These are phyloP conservation scores for Globisporangium perplexum DNA, from an alignment of 352 stramenopile genomes.

Conservation along the genomic window DNA sequence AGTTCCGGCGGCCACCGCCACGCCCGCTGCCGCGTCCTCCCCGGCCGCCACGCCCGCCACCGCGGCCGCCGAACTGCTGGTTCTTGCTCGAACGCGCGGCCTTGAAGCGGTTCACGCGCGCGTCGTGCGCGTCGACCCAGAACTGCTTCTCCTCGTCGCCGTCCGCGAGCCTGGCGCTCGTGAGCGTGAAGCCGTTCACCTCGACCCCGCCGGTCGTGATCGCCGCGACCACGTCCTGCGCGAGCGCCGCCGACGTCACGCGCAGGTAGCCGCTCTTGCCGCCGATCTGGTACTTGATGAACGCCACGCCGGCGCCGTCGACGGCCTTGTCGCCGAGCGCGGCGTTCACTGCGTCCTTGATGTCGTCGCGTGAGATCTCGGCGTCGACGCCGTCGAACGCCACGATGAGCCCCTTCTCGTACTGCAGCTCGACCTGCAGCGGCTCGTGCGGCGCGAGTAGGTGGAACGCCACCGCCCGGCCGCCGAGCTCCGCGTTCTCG, in stretches of 20 bases:
- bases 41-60: slow-evolving; percentile 30
- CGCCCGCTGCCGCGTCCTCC: slow-evolving; percentile 33
- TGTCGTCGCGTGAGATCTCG: slow-evolving; percentile 78
- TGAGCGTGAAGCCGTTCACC: slow-evolving; percentile 63
- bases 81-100: slow-evolving; percentile 71
- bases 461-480: slow-evolving; percentile 74
- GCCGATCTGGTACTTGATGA: slow-evolving; percentile 84
- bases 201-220: slow-evolving; percentile 56
- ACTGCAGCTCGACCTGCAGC: slow-evolving; percentile 73
- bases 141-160: slow-evolving; percentile 84
- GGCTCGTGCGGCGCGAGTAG: slow-evolving; percentile 62
- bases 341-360: slow-evolving; percentile 84
- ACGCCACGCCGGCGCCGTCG: slow-evolving; percentile 62
- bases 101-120: slow-evolving; percentile 76
- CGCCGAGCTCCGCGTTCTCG: slow-evolving; percentile 48
- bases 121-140: slow-evolving; percentile 69
- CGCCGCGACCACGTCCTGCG: slow-evolving; percentile 57
- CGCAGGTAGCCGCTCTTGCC: slow-evolving; percentile 64
- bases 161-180: slow-evolving; percentile 44
- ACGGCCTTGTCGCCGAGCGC: slow-evolving; percentile 65
- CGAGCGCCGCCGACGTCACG: slow-evolving; percentile 49
- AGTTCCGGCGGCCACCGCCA: slow-evolving; percentile 19
- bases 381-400: slow-evolving; percentile 71
- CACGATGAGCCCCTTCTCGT: slow-evolving; percentile 84
- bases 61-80: slow-evolving; percentile 32